A percentile compares a stretch with the other conserved stretches of the same genome.
Conservation (phyloP, 805 yeast genomes). For the Candida andamanensis region DNA sequence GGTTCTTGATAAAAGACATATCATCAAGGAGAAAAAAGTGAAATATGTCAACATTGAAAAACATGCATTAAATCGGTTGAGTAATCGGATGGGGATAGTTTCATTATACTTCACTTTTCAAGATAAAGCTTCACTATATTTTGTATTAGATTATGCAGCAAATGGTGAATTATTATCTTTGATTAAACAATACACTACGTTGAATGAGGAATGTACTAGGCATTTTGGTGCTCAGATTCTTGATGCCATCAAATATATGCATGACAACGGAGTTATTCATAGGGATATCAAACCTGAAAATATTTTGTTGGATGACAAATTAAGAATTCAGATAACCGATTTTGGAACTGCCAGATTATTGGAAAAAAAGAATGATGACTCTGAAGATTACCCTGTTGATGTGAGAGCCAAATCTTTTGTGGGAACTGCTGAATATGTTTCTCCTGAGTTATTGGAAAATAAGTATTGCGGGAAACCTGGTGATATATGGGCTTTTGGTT, state of each 20-base stretch:
- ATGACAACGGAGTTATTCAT: slow-evolving; percentile 70
- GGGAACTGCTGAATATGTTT: slow-evolving; percentile 69
- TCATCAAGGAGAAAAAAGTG: slow-evolving; percentile 76
- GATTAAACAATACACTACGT: slow-evolving; percentile 63
- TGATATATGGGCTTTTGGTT: slow-evolving; percentile 60
- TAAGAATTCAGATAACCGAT: slow-evolving; percentile 69
- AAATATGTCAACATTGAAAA: slow-evolving; percentile 82
- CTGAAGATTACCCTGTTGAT: slow-evolving; percentile 58
- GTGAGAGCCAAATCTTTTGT: slow-evolving; percentile 75
- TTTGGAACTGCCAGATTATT: slow-evolving; percentile 79
- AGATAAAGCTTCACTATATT: slow-evolving; percentile 67
- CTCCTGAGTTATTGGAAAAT: slow-evolving; percentile 73
- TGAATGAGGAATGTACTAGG: slow-evolving; percentile 62
- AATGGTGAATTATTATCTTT: slow-evolving; percentile 70
- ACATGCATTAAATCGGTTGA: slow-evolving; percentile 68
- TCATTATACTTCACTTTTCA: slow-evolving; percentile 75
- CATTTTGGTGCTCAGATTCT: slow-evolving; percentile 71
- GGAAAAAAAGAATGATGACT: slow-evolving; percentile 41
- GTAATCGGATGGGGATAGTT: slow-evolving; percentile 56
- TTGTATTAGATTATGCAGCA: slow-evolving; percentile 73
- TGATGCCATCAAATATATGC: slow-evolving; percentile 70
- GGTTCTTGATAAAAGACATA: slow-evolving; percentile 69
- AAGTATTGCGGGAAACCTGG: slow-evolving; percentile 61
- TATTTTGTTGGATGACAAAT: slow-evolving; percentile 56
- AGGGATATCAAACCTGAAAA: slow-evolving; percentile 84